Conservation (phyloP, 768 basidiomycete species). For the Rhizopogon sp. region DNA sequence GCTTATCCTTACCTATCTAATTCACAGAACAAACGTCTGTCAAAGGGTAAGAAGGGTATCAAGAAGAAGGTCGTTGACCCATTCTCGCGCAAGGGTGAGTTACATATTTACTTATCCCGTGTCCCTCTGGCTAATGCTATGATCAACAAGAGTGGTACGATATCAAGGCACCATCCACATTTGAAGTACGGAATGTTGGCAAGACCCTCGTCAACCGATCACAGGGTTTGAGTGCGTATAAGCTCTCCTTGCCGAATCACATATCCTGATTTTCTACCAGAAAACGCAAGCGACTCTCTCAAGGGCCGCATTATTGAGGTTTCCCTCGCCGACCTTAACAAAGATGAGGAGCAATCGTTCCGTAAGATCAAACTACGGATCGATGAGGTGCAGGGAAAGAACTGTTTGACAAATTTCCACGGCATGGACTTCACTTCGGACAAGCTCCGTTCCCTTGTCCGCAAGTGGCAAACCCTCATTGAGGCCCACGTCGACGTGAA, state of each 20-base stretch:
- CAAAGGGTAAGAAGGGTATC: conserved; percentile 98
- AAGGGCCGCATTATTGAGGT: conserved; percentile 96
- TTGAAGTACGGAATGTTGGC: conserved; percentile 94
- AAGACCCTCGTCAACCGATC: conserved; percentile 99
- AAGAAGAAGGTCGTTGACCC: conserved; percentile 99
- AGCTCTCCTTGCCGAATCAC: not conserved
- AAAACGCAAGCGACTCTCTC: conserved; percentile 97
- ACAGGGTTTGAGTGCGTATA: conserved; percentile 87
- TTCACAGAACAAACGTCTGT: conserved; percentile 90
- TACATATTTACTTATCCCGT: not conserved
- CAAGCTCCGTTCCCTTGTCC: conserved; percentile 98
- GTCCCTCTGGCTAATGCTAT: conserved; percentile 3
- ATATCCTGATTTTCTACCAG: conserved; percentile 35
- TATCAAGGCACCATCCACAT: conserved; percentile 96
- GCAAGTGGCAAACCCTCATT: conserved; percentile 99
- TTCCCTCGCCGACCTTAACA: conserved; percentile 96
- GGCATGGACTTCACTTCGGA: conserved; percentile 99
- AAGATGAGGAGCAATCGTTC: conserved; percentile 99
- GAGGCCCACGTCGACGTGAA: conserved; percentile 99
- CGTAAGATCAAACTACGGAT: conserved; percentile 98
- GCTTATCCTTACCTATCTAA: not conserved
- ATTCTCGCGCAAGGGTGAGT: conserved; percentile 94
- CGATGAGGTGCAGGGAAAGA: conserved; percentile 96
- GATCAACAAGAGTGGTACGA: conserved; percentile 89
- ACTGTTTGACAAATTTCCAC: conserved; percentile 99